phyloP scores from a whole-genome alignment of 1,139 yeast genomes.

The Kodamaea arcana region DNA sequence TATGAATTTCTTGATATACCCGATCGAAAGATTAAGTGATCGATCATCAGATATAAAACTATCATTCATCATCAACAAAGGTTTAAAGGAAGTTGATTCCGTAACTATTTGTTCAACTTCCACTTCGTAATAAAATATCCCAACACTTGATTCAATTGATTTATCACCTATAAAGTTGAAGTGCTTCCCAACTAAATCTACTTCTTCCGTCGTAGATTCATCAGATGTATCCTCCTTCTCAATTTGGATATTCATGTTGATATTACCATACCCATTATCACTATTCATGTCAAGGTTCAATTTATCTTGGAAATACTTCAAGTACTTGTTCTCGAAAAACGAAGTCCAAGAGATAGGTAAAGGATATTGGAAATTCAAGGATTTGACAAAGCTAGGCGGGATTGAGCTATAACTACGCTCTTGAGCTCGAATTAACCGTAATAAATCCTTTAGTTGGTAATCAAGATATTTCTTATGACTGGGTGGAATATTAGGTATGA shows the following conservation, averaged over 20 bases:
- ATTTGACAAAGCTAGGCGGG: slow-evolving; percentile 25
- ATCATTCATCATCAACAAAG: slow-evolving; percentile 34
- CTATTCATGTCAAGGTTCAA: slow-evolving; percentile 23
- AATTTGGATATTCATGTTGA: slow-evolving; percentile 17
- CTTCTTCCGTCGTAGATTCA: slow-evolving; percentile 1
- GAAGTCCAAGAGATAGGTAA: slow-evolving; percentile 44
- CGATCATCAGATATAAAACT: slow-evolving; percentile 31
- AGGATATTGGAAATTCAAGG: slow-evolving; percentile 29
- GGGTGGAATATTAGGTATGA: slow-evolving; percentile 14
- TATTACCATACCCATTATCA: slow-evolving; percentile 28
- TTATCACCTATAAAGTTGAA: slow-evolving; percentile 36
- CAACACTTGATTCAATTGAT: slow-evolving; percentile 28
- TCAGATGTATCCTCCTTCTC: neutral
- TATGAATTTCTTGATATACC: slow-evolving; percentile 31
- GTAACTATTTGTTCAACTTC: slow-evolving; percentile 32
- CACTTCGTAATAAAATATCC: slow-evolving; percentile 37
- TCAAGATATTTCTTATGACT: slow-evolving; percentile 21
- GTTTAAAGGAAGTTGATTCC: slow-evolving; percentile 26
- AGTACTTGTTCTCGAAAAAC: slow-evolving; percentile 23
- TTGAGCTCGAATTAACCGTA: slow-evolving; percentile 19
- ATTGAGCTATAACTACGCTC: slow-evolving; percentile 11
- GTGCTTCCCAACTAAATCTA: slow-evolving; percentile 14
- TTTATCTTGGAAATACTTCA: slow-evolving; percentile 19
- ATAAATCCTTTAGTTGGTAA: slow-evolving; percentile 25
- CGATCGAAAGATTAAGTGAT: slow-evolving; percentile 33